phyloP scores from a whole-genome alignment of 768 basidiomycete species.

The Hericium erinaceus region DNA sequence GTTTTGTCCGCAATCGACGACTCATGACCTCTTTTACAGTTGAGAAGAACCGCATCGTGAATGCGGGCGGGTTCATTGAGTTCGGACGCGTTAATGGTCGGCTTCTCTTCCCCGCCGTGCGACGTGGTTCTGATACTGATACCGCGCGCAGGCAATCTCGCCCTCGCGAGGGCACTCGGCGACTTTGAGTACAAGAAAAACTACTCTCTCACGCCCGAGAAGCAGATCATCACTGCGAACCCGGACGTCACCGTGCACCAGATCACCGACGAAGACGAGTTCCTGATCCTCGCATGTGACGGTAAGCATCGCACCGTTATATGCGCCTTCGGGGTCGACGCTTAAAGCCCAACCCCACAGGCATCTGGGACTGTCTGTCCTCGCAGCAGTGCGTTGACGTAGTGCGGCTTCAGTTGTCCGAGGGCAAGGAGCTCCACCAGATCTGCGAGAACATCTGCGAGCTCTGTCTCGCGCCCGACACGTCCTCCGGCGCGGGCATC shows the following conservation, averaged over 20 bases:
- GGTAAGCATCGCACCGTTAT: slow-evolving; percentile 39
- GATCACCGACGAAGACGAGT: slow-evolving; percentile 86
- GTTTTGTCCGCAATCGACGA: slow-evolving; percentile 5
- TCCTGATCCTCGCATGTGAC: slow-evolving; percentile 94
- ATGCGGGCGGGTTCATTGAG: slow-evolving; percentile 93
- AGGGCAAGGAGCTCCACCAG: slow-evolving; percentile 70
- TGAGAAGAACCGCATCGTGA: slow-evolving; percentile 79
- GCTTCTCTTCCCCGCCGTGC: too few relatives aligned
- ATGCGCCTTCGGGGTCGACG: not conserved
- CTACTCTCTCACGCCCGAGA: slow-evolving; percentile 66
- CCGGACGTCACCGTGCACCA: slow-evolving; percentile 84
- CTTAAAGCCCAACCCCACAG: slow-evolving; percentile 31
- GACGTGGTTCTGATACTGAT: too few relatives aligned
- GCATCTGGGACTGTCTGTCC: slow-evolving; percentile 96
- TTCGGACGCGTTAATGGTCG: slow-evolving; percentile 94
- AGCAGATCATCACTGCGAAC: slow-evolving; percentile 90
- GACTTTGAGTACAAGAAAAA: slow-evolving; percentile 99
- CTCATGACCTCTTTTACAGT: slow-evolving; percentile 29
- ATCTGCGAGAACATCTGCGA: slow-evolving; percentile 88
- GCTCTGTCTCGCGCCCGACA: slow-evolving; percentile 90
- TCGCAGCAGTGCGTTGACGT: slow-evolving; percentile 92
- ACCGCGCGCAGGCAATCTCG: slow-evolving; percentile 70
- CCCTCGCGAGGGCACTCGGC: slow-evolving; percentile 88
- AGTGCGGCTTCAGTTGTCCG: slow-evolving; percentile 70
- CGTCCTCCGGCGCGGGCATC: slow-evolving; percentile 81